These are phyloP conservation scores for Pythium scleroteichum DNA, from an alignment of 352 stramenopile genomes.

Conservation along the genomic window DNA sequence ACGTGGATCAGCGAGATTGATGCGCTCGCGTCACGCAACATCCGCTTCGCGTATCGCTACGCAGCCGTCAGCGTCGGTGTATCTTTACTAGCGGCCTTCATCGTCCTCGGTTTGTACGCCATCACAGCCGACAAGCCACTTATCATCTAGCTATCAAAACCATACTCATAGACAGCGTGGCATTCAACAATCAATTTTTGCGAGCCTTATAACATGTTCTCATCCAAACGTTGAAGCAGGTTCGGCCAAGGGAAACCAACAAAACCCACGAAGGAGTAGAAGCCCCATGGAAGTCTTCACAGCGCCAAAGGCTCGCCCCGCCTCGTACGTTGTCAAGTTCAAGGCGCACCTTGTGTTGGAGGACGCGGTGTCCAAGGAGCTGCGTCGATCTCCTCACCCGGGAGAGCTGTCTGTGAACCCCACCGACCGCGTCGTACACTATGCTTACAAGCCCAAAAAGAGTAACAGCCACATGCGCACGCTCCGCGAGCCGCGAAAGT, in stretches of 20 bases:
- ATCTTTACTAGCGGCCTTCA: constrained; percentile 12
- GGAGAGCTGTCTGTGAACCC: constrained; percentile 11
- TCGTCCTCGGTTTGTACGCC: constrained; percentile 21
- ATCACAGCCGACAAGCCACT: neutral
- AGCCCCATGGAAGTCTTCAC: neutral
- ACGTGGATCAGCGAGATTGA: constrained; percentile 40
- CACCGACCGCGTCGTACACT: constrained; percentile 2
- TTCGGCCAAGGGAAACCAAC: constrained; percentile 5
- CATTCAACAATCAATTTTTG: too few relatives aligned
- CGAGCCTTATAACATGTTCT: neutral
- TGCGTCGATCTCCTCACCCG: constrained; percentile 11
- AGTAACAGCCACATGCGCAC: neutral
- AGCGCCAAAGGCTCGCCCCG: neutral
- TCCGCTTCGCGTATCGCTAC: constrained; percentile 16
- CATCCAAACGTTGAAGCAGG: neutral
- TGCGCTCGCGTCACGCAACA: constrained; percentile 14
- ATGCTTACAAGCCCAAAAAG: constrained; percentile 4
- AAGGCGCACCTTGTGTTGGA: constrained; percentile 14
- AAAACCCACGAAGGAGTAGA: too few relatives aligned
- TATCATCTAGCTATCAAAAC: constrained; percentile 6
- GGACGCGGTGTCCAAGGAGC: constrained; percentile 3
- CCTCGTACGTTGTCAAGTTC: constrained; percentile 1
- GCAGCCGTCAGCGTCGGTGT: constrained; percentile 20
- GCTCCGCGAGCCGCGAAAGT: constrained; percentile 9
- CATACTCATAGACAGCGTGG: too few relatives aligned